phyloP scores from a whole-genome alignment of 768 basidiomycete species.

The Leccinum imitatum region DNA sequence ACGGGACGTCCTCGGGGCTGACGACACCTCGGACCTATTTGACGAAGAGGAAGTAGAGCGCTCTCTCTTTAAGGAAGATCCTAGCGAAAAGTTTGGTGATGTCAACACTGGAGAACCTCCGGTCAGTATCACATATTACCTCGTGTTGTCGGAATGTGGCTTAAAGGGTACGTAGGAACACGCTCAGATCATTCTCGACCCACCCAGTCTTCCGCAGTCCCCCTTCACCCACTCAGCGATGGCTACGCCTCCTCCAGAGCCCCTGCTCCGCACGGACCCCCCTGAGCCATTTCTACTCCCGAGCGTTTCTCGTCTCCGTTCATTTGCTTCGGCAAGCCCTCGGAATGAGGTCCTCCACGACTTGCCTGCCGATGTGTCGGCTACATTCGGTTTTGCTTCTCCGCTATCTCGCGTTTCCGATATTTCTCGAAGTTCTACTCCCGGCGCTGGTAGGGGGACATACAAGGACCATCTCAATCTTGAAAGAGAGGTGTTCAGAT shows the following conservation, averaged over 20 bases:
- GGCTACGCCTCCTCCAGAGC: conserved; percentile 37
- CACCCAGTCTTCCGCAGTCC: conserved; percentile 41
- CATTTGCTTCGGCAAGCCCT: conserved; percentile 52
- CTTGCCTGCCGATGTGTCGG: conserved; percentile 43
- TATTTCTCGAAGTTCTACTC: conserved; percentile 66
- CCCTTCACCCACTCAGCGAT: conserved; percentile 35
- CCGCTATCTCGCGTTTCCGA: conserved; percentile 67
- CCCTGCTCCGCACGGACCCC: conserved; percentile 1
- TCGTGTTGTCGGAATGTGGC: conserved; percentile 22
- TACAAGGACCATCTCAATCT: conserved; percentile 21
- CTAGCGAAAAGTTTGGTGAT: conserved; percentile 32
- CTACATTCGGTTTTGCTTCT: conserved; percentile 47
- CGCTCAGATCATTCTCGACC: conserved; percentile 37
- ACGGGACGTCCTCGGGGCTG: conserved; percentile 68
- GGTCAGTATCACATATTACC: conserved; percentile 32
- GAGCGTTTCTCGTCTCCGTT: conserved; percentile 77
- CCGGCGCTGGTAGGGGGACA: conserved; percentile 34
- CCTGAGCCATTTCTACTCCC: conserved; percentile 67
- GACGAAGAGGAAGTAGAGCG: conserved; percentile 46
- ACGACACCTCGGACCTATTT: conserved; percentile 51
- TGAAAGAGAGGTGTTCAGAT: conserved; percentile 66
- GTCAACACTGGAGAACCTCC: conserved; percentile 18
- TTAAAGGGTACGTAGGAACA: conserved; percentile 34
- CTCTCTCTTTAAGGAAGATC: conserved; percentile 43
- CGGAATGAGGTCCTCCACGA: conserved; percentile 43